Percentiles rank a stretch among this genome's conserved stretches.
phyloP scores from a whole-genome alignment of 345 rosid genomes.

The Gossypium arboreum region DNA sequence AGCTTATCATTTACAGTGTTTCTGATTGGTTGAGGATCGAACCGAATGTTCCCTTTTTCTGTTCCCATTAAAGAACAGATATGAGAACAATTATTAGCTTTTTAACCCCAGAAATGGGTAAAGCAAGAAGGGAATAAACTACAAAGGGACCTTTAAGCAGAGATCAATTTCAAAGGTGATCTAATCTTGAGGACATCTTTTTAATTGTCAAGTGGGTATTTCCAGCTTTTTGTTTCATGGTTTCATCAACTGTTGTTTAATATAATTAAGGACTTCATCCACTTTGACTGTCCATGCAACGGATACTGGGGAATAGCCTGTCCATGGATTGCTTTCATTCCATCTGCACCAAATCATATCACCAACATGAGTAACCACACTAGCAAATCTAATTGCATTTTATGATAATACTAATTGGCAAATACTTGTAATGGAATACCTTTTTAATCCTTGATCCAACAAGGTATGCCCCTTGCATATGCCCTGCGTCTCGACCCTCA shows the following conservation, averaged over 20 bases:
- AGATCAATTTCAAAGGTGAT: background rate
- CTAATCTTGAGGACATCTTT: background rate
- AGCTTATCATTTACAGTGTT: background rate
- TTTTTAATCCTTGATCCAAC: slow-evolving; percentile 88
- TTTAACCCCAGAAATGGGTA: background rate
- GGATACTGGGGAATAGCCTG: slow-evolving; percentile 64
- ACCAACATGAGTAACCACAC: background rate
- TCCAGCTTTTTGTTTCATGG: slow-evolving; percentile 34
- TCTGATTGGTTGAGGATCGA: slow-evolving; percentile 4
- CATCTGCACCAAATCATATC: slow-evolving; percentile 43
- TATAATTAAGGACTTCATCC: slow-evolving; percentile 45
- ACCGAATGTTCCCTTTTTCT: background rate
- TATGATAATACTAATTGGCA: background rate
- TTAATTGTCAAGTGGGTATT: background rate
- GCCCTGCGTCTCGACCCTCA: slow-evolving; percentile 94
- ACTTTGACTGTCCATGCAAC: slow-evolving; percentile 84
- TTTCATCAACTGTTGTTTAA: slow-evolving; percentile 60
- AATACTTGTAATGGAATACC: slow-evolving; percentile 26
- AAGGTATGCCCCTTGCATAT: slow-evolving; percentile 79
- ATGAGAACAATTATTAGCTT: background rate
- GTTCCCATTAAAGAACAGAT: background rate
- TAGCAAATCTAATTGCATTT: background rate
- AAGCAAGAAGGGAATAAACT: background rate
- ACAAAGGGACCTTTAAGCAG: background rate
- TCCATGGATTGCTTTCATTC: slow-evolving; percentile 83